A percentile compares a stretch with the other conserved stretches of the same genome.
Evolutionary conservation across 2,329 filamentous ascomycete genomes (phyloP).

Genomic region (Aspergillus calidoustus): DNA sequence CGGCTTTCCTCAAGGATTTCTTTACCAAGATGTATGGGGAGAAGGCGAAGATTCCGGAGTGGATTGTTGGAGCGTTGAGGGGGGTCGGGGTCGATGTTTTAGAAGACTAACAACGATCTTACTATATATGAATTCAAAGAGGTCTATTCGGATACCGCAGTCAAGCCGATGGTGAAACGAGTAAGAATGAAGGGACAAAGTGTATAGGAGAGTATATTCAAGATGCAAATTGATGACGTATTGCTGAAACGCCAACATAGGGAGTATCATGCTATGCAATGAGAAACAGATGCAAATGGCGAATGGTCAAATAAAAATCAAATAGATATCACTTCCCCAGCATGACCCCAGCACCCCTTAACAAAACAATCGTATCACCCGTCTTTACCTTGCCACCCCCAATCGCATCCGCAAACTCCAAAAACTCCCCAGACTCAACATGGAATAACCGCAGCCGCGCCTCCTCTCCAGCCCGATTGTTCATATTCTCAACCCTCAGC

Average conservation of each 20-base stretch:
- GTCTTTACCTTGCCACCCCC: slow-evolving; percentile 69
- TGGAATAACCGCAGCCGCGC: slow-evolving; percentile 87
- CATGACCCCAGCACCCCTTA: slow-evolving; percentile 83
- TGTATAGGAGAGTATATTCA: not conserved
- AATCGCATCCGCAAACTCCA: slow-evolving; percentile 88
- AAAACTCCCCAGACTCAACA: slow-evolving; percentile 81
- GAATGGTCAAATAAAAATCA: slow-evolving; percentile 9
- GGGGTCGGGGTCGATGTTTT: slow-evolving; percentile 80
- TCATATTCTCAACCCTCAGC: slow-evolving; percentile 51
- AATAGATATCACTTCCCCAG: slow-evolving; percentile 61
- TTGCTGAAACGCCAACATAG: slow-evolving; percentile 8
- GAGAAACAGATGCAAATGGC: slow-evolving; percentile 6
- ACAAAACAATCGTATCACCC: slow-evolving; percentile 86
- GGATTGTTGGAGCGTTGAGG: slow-evolving; percentile 80
- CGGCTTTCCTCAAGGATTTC: slow-evolving; percentile 76
- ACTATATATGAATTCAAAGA: not conserved
- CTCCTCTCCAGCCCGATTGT: slow-evolving; percentile 57
- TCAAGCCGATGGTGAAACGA: no score
- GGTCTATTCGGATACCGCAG: no score
- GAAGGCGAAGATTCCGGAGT: slow-evolving; percentile 71
- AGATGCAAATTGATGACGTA: slow-evolving; percentile 5
- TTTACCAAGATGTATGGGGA: slow-evolving; percentile 74
- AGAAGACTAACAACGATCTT: slow-evolving; percentile 29
- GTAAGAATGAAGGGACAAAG: not conserved
- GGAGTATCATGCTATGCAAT: slow-evolving; percentile 12